Evolutionary conservation across 202 grass and related monocot genomes (phyloP).

Genomic region (Cymbopogon flexuosus): DNA sequence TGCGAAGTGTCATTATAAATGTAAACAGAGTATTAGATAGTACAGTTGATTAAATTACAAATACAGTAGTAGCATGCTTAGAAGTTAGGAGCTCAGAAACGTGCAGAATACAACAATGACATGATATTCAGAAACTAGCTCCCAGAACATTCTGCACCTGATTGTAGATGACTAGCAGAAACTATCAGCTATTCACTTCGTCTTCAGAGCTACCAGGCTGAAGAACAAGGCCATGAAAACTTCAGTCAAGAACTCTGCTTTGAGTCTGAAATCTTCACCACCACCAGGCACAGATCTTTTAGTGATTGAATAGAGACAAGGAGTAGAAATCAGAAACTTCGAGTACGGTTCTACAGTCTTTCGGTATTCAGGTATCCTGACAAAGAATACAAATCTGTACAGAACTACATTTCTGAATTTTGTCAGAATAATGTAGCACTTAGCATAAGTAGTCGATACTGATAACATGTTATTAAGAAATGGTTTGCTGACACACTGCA

Average conservation of each 20-base stretch:
- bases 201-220: not conserved
- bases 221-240: slow-evolving; percentile 11
- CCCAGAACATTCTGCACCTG: not conserved
- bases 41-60: slow-evolving; percentile 8
- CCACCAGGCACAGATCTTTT: not conserved
- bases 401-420: slow-evolving; percentile 32
- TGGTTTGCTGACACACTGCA: not conserved
- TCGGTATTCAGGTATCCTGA: not conserved
- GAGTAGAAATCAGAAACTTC: not conserved
- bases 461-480: not conserved
- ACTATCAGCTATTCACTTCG: not conserved
- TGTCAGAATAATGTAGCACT: slow-evolving; percentile 31
- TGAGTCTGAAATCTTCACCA: slow-evolving; percentile 1
- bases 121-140: not conserved
- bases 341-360: not conserved
- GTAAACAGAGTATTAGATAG: not conserved
- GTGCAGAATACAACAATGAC: not conserved
- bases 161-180: not conserved
- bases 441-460: not conserved
- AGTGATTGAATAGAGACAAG: not conserved
- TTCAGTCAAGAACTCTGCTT: slow-evolving; percentile 6
- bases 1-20: not conserved
- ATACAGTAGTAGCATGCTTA: not conserved
- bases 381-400: slow-evolving; percentile 41
- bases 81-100: not conserved